A percentile compares a stretch with the other conserved stretches of the same genome.
Conservation (phyloP, 1,284 basidiomycete genomes). For the Vanrija sp. region DNA sequence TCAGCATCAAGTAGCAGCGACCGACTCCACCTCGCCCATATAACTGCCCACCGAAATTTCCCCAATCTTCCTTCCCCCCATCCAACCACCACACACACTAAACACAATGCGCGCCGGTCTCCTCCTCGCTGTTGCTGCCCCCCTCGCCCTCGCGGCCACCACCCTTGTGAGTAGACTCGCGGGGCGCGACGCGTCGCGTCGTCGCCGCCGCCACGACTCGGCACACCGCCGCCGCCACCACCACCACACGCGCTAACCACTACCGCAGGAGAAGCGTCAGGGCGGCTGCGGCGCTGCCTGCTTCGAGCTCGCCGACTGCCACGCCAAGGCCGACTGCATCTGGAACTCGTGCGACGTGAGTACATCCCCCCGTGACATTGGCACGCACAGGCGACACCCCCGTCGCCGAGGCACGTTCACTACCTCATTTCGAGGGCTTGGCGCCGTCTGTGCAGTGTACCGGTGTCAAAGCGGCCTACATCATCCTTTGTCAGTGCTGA, state of each 20-base stretch:
- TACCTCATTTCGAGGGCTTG: too few species aligned
- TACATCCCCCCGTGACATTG: not conserved
- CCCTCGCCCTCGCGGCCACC: constrained; percentile 6
- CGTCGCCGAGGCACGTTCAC: not conserved
- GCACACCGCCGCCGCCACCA: not conserved
- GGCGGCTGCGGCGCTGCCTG: not conserved
- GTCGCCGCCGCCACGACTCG: not conserved
- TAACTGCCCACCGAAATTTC: not conserved
- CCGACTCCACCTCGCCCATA: too few species aligned
- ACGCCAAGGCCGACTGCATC: constrained; percentile 9
- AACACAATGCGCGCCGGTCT: constrained; percentile 16
- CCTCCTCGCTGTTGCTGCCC: constrained; percentile 7
- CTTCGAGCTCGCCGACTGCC: constrained; percentile 2
- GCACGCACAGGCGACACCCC: not conserved
- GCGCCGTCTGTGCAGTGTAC: not conserved
- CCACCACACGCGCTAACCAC: not conserved
- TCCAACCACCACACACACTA: not conserved
- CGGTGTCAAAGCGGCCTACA: not conserved
- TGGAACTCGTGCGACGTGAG: constrained; percentile 19
- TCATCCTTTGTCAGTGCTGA: not conserved
- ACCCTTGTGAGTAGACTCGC: not conserved
- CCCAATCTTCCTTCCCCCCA: not conserved
- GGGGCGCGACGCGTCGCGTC: too few species aligned
- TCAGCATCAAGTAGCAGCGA: too few species aligned
- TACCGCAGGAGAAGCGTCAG: constrained; percentile 3